Conservation (phyloP, 352 stramenopile species). For the Phytophthora hybrid region DNA sequence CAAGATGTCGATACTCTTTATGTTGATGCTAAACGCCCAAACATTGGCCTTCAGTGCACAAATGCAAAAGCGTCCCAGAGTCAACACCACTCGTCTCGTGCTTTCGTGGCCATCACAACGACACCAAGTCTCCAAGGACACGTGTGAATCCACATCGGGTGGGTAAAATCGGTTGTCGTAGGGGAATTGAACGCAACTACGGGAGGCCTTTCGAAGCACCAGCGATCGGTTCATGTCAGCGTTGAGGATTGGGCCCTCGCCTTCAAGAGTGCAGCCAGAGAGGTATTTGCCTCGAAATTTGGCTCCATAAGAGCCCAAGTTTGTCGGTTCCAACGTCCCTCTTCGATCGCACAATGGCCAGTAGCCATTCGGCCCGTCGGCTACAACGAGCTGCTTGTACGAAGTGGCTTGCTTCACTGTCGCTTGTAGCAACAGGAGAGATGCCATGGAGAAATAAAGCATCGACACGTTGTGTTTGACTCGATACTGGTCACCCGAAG, state of each 20-base stretch:
- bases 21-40: slow-evolving; percentile 86
- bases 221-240: slow-evolving; percentile 83
- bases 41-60: slow-evolving; percentile 74
- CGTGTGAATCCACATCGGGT: slow-evolving; percentile 35
- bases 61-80: slow-evolving; percentile 79
- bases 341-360: slow-evolving; percentile 89
- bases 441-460: slow-evolving; percentile 91
- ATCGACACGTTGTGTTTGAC: slow-evolving; percentile 90
- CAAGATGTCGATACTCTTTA: slow-evolving; percentile 81
- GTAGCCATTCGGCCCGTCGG: slow-evolving; percentile 80
- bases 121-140: slow-evolving; percentile 87
- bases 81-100: slow-evolving; percentile 72
- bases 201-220: slow-evolving; percentile 59
- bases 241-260: slow-evolving; percentile 80
- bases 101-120: slow-evolving; percentile 73
- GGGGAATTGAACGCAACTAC: slow-evolving; percentile 66
- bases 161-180: slow-evolving; percentile 59
- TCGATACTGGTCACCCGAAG: slow-evolving; percentile 43
- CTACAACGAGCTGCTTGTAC: slow-evolving; percentile 83
- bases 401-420: slow-evolving; percentile 78
- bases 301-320: slow-evolving; percentile 67
- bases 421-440: slow-evolving; percentile 79
- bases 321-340: slow-evolving; percentile 70
- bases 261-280: slow-evolving; percentile 73
- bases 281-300: slow-evolving; percentile 66